Evolutionary conservation across 805 yeast species (phyloP).

Genomic region (Nakazawaea ishiwadae): DNA sequence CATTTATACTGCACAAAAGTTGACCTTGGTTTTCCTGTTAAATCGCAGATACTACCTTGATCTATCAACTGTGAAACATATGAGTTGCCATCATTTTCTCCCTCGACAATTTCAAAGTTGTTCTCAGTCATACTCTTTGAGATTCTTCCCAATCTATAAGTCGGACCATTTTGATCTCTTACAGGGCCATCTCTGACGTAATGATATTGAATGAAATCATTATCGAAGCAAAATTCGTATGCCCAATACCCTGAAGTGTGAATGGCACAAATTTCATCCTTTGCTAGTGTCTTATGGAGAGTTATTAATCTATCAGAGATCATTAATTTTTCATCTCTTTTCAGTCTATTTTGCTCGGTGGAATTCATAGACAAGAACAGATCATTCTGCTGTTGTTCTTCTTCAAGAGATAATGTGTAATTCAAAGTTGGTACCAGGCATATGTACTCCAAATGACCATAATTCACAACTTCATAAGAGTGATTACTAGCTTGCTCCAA

Average conservation of each 20-base stretch:
- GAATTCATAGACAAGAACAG: background rate
- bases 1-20: slow-evolving; percentile 25
- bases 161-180: slow-evolving; percentile 8
- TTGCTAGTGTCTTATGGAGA: background rate
- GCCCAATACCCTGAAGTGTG: slow-evolving; percentile 14
- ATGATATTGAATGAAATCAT: slow-evolving; percentile 12
- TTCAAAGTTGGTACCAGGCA: slow-evolving; percentile 4
- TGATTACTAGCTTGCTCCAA: background rate
- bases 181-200: background rate
- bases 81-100: slow-evolving; percentile 18
- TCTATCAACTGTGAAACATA: slow-evolving; percentile 23
- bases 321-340: background rate
- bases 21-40: slow-evolving; percentile 25
- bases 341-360: background rate
- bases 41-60: slow-evolving; percentile 29
- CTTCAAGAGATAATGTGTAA: background rate
- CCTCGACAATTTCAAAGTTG: slow-evolving; percentile 21
- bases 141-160: slow-evolving; percentile 17
- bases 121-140: slow-evolving; percentile 13
- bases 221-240: slow-evolving; percentile 11
- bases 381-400: background rate
- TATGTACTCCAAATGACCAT: background rate
- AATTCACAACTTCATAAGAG: slow-evolving; percentile 1
- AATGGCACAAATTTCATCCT: background rate
- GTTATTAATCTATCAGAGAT: background rate